phyloP scores from a whole-genome alignment of 2,329 filamentous ascomycete genomes.

The Sporothrix phasma region DNA sequence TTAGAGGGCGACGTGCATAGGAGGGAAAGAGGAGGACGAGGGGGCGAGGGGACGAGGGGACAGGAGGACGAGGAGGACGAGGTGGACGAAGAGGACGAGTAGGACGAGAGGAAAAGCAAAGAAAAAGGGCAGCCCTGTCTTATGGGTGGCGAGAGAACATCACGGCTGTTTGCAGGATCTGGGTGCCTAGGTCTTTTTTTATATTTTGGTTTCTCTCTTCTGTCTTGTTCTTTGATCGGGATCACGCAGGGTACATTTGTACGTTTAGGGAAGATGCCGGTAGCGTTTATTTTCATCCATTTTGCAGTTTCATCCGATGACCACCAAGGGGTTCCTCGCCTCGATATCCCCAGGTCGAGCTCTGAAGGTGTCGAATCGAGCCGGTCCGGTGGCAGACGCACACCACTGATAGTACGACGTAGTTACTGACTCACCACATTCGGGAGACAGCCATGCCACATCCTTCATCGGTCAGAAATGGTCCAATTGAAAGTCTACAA shows the following conservation, averaged over 20 bases:
- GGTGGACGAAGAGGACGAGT: no score
- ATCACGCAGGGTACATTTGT: constrained; percentile 10
- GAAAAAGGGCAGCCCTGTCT: background rate
- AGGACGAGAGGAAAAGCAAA: background rate
- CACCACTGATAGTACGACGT: background rate
- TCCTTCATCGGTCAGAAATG: background rate
- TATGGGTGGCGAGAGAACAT: background rate
- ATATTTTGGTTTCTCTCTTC: background rate
- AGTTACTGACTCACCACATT: no score
- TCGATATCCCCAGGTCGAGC: no score
- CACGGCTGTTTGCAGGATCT: background rate
- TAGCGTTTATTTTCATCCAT: constrained; percentile 10
- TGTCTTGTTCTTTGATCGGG: background rate
- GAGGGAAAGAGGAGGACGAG: background rate
- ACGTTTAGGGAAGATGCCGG: constrained; percentile 11
- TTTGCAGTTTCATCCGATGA: constrained; percentile 6
- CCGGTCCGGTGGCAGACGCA: background rate
- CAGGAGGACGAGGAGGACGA: no score
- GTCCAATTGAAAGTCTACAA: background rate
- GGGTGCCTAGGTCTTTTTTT: background rate
- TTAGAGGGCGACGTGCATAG: constrained; percentile 27
- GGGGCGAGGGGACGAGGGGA: no score
- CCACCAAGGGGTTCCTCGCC: no score
- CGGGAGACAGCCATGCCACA: background rate
- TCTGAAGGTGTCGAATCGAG: no score